Percentiles rank a stretch among this genome's conserved stretches.
These are phyloP conservation scores for Herpotrichia juniperi DNA, from an alignment of 2,329 filamentous ascomycete genomes.

Conservation along the genomic window DNA sequence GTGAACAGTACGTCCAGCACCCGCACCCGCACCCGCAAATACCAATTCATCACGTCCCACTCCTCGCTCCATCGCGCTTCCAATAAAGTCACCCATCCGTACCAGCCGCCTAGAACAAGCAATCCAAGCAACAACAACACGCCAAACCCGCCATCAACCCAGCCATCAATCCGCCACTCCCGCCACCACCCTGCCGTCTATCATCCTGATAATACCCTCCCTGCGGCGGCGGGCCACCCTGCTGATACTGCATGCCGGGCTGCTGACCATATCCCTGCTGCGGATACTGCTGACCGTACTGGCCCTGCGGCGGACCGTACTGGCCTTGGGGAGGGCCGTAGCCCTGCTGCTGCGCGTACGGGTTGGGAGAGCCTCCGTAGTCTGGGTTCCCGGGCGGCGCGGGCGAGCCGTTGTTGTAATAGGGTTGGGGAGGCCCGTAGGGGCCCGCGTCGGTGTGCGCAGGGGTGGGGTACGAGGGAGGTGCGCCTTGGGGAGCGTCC, in stretches of 20 bases:
- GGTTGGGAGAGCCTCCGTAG: conserved; percentile 24
- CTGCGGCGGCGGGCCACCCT: conserved; percentile 36
- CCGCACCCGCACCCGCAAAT: no score
- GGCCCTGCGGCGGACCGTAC: conserved; percentile 17
- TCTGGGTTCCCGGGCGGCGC: conserved; percentile 15
- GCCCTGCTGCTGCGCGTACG: conserved; percentile 11
- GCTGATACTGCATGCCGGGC: conserved; percentile 39
- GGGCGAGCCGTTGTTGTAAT: conserved; percentile 21
- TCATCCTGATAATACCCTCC: conserved; percentile 48
- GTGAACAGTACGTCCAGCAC: background rate
- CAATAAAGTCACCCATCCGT: background rate
- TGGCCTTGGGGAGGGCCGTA: conserved; percentile 4
- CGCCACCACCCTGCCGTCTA: conserved; percentile 35
- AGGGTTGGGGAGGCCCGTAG: conserved; percentile 25
- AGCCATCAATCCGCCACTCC: conserved; percentile 48
- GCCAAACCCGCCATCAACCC: conserved; percentile 53
- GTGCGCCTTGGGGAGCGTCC: conserved; percentile 33
- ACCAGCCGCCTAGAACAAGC: conserved; percentile 54
- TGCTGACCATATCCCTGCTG: conserved; percentile 6
- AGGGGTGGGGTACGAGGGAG: conserved; percentile 42
- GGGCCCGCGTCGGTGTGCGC: conserved; percentile 37
- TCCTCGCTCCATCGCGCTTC: background rate
- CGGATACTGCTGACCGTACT: conserved; percentile 14
- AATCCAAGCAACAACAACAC: conserved; percentile 60
- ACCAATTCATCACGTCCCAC: background rate